A percentile compares a stretch with the other conserved stretches of the same genome.
Conservation (phyloP, 2,329 filamentous ascomycete species). For the Helicocarpus griseus region DNA sequence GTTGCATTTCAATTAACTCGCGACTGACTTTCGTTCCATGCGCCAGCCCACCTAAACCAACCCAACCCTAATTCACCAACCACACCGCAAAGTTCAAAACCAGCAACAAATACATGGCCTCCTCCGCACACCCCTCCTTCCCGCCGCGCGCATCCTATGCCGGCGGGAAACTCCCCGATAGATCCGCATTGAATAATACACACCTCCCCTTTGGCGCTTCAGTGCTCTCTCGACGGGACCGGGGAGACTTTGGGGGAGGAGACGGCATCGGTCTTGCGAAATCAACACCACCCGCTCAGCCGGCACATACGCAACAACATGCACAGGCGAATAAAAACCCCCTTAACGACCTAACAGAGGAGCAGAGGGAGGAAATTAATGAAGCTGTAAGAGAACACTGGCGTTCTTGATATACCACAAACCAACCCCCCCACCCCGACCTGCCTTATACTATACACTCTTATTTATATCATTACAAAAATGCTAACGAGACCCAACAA, state of each 20-base stretch:
- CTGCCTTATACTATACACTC: background rate
- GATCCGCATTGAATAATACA: slow-evolving; percentile 29
- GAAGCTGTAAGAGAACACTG: slow-evolving; percentile 61
- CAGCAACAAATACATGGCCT: background rate
- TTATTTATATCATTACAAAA: background rate
- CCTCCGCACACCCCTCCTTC: slow-evolving; percentile 44
- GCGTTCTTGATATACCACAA: background rate
- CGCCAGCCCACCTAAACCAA: background rate
- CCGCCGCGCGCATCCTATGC: slow-evolving; percentile 45
- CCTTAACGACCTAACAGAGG: slow-evolving; percentile 60
- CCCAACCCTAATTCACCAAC: background rate
- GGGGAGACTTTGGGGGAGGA: slow-evolving; percentile 10
- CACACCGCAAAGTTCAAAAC: background rate
- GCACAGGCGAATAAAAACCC: slow-evolving; percentile 35
- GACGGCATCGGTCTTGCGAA: slow-evolving; percentile 16
- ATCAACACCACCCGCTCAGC: slow-evolving; percentile 24
- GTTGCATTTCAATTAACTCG: too few species aligned
- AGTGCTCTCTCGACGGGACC: slow-evolving; percentile 31
- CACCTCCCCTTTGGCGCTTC: slow-evolving; percentile 35
- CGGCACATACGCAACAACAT: slow-evolving; percentile 31
- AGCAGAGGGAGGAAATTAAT: slow-evolving; percentile 86
- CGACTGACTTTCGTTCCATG: background rate
- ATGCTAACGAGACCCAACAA: background rate
- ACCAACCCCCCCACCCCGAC: background rate
- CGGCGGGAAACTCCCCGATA: slow-evolving; percentile 45